Evolutionary conservation across 768 basidiomycete genomes (phyloP).

Genomic region (Naganishia vishniacii): DNA sequence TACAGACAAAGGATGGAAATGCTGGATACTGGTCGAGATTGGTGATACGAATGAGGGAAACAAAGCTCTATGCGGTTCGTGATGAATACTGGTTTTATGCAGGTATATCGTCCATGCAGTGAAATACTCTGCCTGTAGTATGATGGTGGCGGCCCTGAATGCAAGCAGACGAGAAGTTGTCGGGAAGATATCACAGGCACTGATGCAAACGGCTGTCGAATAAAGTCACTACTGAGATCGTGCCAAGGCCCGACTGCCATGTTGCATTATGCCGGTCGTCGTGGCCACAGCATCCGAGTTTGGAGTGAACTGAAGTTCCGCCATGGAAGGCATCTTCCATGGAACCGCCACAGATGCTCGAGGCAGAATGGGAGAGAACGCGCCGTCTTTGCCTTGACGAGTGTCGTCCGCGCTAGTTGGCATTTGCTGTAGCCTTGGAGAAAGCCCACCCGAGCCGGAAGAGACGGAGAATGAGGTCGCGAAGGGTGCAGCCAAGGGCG

Average conservation of each 20-base stretch:
- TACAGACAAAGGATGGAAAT: not conserved
- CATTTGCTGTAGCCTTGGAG: conserved; percentile 21
- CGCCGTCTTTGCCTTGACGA: conserved; percentile 22
- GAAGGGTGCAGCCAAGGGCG: conserved; percentile 25
- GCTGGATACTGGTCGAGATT: not conserved
- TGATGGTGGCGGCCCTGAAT: not conserved
- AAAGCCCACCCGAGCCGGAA: not conserved
- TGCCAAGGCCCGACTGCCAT: not conserved
- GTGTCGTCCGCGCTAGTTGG: not conserved
- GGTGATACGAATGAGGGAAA: not conserved
- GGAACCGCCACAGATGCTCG: conserved; percentile 13
- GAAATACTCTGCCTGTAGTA: not conserved
- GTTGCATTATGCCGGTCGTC: not conserved
- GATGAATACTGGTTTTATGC: not conserved
- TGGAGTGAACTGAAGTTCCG: not conserved
- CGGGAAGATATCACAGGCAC: not conserved
- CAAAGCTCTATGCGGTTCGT: conserved; percentile 9
- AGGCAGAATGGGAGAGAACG: conserved; percentile 14
- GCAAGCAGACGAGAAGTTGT: not conserved
- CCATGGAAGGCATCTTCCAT: conserved; percentile 19
- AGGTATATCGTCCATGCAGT: not conserved
- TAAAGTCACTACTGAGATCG: conserved; percentile 6
- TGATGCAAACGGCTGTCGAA: not conserved
- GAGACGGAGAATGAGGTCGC: conserved; percentile 17
- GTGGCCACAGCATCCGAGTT: not conserved